Evolutionary conservation across 2,329 filamentous ascomycete species (phyloP).

Genomic region (Ophiosphaerella narmari): DNA sequence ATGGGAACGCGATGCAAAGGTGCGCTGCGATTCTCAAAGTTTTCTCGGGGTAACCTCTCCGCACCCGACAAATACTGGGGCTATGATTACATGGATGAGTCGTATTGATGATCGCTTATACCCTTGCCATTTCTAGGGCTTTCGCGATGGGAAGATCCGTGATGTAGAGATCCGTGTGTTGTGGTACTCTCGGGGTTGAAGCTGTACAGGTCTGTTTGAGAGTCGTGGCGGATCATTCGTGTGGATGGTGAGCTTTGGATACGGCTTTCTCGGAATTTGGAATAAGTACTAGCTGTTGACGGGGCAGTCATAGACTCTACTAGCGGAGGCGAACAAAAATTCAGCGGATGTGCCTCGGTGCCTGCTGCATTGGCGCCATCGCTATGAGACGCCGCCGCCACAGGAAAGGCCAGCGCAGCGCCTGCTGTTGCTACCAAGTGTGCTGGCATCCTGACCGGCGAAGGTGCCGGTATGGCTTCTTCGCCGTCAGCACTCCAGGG

Average conservation of each 20-base stretch:
- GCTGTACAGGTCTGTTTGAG: constrained; percentile 46
- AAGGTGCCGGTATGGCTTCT: constrained; percentile 10
- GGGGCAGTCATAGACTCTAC: constrained; percentile 28
- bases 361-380: constrained; percentile 8
- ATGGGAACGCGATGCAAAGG: constrained; percentile 16
- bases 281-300: constrained; percentile 25
- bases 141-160: constrained; percentile 22
- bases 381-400: constrained; percentile 8
- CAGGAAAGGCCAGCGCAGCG: constrained; percentile 13
- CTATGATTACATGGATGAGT: constrained; percentile 21
- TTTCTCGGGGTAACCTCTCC: constrained; percentile 6
- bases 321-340: constrained; percentile 30
- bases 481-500: constrained; percentile 23
- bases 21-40: constrained; percentile 5
- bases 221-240: constrained; percentile 34
- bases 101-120: constrained; percentile 49
- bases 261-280: constrained; percentile 24
- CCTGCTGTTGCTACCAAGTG: constrained; percentile 14
- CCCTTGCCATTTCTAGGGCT: constrained; percentile 38
- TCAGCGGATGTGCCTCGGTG: constrained; percentile 16
- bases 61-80: constrained; percentile 9
- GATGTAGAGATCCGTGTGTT: constrained; percentile 16
- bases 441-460: constrained; percentile 11
- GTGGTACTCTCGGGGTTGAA: constrained; percentile 42
- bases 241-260: constrained; percentile 21